These are phyloP conservation scores for Breviolum minutum DNA, from an alignment of 73 alveolate species.

Conservation along the genomic window DNA sequence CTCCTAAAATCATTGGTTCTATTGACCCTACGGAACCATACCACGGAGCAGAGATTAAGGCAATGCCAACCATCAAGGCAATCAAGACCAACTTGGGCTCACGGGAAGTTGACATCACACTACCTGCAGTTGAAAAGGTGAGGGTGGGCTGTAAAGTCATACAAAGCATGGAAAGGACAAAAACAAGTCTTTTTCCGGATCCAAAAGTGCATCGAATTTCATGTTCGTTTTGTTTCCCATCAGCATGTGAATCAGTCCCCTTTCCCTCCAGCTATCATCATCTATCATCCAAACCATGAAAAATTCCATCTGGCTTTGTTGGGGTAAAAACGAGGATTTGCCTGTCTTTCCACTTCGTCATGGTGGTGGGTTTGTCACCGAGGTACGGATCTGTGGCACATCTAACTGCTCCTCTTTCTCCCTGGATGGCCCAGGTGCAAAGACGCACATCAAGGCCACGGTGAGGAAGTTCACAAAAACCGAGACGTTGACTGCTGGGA, in stretches of 20 bases:
- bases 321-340: no score
- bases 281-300: neutral
- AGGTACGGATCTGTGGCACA: neutral
- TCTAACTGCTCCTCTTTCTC: neutral
- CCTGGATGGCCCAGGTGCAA: neutral
- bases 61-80: slow-evolving; percentile 39
- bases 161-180: neutral
- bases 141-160: neutral
- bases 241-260: no score
- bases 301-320: no score
- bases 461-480: slow-evolving; percentile 71
- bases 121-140: neutral
- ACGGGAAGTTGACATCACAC: slow-evolving; percentile 30
- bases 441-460: slow-evolving; percentile 19
- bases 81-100: slow-evolving; percentile 48
- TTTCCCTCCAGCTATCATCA: neutral
- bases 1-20: slow-evolving; percentile 62
- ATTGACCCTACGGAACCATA: neutral
- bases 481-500: slow-evolving; percentile 67
- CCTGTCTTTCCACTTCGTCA: no score
- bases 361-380: no score
- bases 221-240: no score
- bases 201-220: no score
- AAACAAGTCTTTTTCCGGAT: neutral
- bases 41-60: slow-evolving; percentile 68